These are phyloP conservation scores for Claviceps lovelessii DNA, from an alignment of 2,329 filamentous ascomycete species.

Conservation along the genomic window DNA sequence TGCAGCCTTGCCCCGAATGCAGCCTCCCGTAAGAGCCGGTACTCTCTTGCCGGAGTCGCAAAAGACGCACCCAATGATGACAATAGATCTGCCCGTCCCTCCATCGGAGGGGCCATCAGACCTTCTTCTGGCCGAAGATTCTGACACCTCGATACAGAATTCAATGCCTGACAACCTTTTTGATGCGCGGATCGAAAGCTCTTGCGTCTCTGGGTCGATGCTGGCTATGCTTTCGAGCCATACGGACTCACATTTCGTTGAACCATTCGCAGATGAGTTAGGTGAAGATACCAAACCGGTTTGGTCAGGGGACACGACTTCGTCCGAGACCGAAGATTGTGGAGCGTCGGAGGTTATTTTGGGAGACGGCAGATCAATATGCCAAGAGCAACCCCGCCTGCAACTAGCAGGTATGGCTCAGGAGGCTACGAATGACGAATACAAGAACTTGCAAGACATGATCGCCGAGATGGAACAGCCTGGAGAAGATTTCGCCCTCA, in stretches of 20 bases:
- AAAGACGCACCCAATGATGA: slow-evolving; percentile 22
- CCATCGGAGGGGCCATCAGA: slow-evolving; percentile 18
- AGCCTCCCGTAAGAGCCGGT: slow-evolving; percentile 12
- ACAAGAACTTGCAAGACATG: neutral
- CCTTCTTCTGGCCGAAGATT: slow-evolving; percentile 23
- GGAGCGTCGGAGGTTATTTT: neutral
- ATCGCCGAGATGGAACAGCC: neutral
- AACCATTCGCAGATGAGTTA: slow-evolving; percentile 9
- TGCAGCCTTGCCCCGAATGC: slow-evolving; percentile 19
- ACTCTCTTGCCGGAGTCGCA: slow-evolving; percentile 16
- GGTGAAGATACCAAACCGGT: neutral
- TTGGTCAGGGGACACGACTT: neutral
- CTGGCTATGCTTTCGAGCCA: slow-evolving; percentile 31
- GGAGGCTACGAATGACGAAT: neutral
- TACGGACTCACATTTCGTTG: slow-evolving; percentile 24
- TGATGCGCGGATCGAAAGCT: slow-evolving; percentile 19
- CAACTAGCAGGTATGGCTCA: neutral
- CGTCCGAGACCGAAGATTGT: neutral
- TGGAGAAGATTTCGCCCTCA: neutral
- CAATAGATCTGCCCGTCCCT: slow-evolving; percentile 17
- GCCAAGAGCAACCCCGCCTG: neutral
- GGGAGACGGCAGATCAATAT: neutral
- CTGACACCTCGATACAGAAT: slow-evolving; percentile 8
- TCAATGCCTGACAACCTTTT: slow-evolving; percentile 19
- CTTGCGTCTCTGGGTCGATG: slow-evolving; percentile 30